Evolutionary conservation across 2,329 filamentous ascomycete genomes (phyloP), one percentile per base, ranked within the genome.

Genomic region (Colletotrichum tamarilloi): DNA sequence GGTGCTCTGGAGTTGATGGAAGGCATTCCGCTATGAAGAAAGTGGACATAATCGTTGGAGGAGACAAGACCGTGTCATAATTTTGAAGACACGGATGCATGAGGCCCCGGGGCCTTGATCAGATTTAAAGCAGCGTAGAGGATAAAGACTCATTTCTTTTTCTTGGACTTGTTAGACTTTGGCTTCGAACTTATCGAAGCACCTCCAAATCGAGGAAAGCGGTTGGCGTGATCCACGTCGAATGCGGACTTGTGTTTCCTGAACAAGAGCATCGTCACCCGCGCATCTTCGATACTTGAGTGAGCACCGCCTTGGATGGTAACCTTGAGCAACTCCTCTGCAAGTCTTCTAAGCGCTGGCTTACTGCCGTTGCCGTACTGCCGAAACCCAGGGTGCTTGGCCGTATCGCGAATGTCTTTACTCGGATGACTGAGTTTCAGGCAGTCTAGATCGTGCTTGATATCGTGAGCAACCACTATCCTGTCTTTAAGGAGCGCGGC

Each of bases 221-320:
- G 90, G 81, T 91, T 92, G 68, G 92, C 85, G 81, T 95, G 91
- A 80, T 97, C 94, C 70, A 91, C 86, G 80, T 98, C 97, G 80
- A 99, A 98, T 0, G 88, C 93, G 22, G 92, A 87, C 84, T 98
- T 98, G 81, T 95, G 91, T 76, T 91, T 90, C 74, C 94, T 89
- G 79, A 97, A 98, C 55, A 99, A 84, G 68, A 96, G 85, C 95
- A 99, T 98, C 0, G 95, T 92, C 5, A 94, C 95, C 76, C 95
- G 87, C 1, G 97, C 97, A 85, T 99, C 97, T 84, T 93, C 86
- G 75, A 93, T 84, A 80, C 91, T 93, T 1, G 90, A 92, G 80
- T 93, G 92, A 30, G 88, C 84, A 1, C 90, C 91, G 24, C 81
- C 84, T 76, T 93, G 92, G 66, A 93, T 92, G 62, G 92, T 90